Evolutionary conservation across 2,329 filamentous ascomycete species (phyloP).

Genomic region (Cladosporium austrohemisphaericum): DNA sequence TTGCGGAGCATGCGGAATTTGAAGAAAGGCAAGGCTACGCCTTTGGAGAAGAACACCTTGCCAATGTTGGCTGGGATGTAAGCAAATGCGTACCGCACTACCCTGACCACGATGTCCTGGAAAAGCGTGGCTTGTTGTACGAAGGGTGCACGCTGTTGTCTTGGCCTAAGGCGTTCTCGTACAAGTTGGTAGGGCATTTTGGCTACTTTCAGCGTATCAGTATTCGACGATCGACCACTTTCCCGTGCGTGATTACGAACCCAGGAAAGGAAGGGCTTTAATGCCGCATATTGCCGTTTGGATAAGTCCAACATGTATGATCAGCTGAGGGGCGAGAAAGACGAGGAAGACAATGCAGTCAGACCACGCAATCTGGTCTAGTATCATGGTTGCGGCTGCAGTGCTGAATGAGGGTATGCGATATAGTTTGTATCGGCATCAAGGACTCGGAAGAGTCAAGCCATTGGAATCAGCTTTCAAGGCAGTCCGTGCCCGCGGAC

Average conservation of each 20-base stretch:
- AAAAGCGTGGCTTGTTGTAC: constrained; percentile 67
- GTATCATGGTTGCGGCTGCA: constrained; percentile 56
- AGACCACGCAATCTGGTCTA: constrained; percentile 68
- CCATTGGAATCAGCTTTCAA: constrained; percentile 5
- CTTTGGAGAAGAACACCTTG: constrained; percentile 72
- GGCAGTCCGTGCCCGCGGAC: constrained; percentile 6
- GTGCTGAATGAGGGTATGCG: background rate
- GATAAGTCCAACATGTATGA: constrained; percentile 63
- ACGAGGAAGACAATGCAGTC: constrained; percentile 72
- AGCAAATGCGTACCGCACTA: constrained; percentile 73
- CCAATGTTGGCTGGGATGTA: constrained; percentile 65
- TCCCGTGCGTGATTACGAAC: constrained; percentile 42
- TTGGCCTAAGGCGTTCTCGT: constrained; percentile 50
- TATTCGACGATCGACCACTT: background rate
- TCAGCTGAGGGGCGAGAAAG: constrained; percentile 67
- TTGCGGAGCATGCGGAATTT: constrained; percentile 72
- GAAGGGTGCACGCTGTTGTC: constrained; percentile 53
- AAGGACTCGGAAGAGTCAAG: background rate
- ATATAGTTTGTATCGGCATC: background rate
- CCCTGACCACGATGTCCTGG: constrained; percentile 73
- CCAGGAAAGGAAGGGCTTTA: constrained; percentile 64
- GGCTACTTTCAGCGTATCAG: constrained; percentile 44
- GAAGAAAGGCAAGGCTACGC: constrained; percentile 69
- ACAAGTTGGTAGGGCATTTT: constrained; percentile 58
- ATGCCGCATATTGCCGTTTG: constrained; percentile 56